These are phyloP conservation scores for Cyclanthera cordifolia DNA, from an alignment of 306 rosid species.

Conservation along the genomic window DNA sequence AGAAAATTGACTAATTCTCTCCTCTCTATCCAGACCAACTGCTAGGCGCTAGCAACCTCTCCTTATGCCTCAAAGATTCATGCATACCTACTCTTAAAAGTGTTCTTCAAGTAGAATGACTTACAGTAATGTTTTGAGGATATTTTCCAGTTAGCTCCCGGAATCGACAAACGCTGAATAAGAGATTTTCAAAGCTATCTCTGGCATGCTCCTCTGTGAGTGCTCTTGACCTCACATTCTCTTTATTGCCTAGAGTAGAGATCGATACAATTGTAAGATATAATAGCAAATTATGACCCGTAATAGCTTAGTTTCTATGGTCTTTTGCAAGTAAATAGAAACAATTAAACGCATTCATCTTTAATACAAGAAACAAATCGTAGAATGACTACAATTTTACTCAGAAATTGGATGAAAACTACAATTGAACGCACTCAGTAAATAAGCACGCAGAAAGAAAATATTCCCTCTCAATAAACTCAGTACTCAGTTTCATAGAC, in stretches of 20 bases:
- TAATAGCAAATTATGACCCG: background rate
- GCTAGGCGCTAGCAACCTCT: background rate
- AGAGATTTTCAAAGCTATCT: slow-evolving; percentile 94
- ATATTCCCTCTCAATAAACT: background rate
- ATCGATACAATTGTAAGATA: slow-evolving; percentile 11
- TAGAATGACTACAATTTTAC: background rate
- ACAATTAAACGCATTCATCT: background rate
- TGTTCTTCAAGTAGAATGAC: slow-evolving; percentile 7
- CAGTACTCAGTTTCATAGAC: background rate
- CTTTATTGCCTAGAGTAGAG: slow-evolving; percentile 39
- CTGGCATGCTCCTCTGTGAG: slow-evolving; percentile 96
- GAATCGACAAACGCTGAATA: slow-evolving; percentile 79
- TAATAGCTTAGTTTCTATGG: background rate
- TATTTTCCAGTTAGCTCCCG: slow-evolving; percentile 80
- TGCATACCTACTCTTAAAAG: background rate
- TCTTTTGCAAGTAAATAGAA: background rate
- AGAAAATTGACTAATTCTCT: background rate
- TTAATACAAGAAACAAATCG: background rate
- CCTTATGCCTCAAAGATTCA: background rate
- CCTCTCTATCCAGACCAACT: background rate
- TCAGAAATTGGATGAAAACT: background rate
- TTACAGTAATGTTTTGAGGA: slow-evolving; percentile 76
- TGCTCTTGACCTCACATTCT: slow-evolving; percentile 56
- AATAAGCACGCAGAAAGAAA: background rate
- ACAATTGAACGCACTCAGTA: background rate